Evolutionary conservation across 2,329 filamentous ascomycete genomes (phyloP).

Genomic region (Fusarium avenaceum): DNA sequence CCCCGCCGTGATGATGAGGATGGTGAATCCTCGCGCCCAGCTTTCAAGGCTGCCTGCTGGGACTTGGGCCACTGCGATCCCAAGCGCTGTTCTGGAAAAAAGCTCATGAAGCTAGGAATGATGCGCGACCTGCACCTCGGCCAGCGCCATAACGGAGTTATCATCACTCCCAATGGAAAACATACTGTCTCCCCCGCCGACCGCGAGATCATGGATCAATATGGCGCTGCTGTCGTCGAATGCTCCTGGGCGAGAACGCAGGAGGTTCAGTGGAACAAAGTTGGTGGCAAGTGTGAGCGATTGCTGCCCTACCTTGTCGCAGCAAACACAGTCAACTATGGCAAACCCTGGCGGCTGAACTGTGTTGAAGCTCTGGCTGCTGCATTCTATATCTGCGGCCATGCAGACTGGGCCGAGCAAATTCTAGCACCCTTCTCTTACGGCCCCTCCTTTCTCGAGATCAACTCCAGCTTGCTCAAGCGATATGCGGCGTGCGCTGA

Average conservation of each 20-base stretch:
- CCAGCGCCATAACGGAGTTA: slow-evolving; percentile 90
- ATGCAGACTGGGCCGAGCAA: slow-evolving; percentile 88
- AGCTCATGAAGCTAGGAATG: slow-evolving; percentile 89
- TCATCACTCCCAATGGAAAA: slow-evolving; percentile 96
- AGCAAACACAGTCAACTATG: slow-evolving; percentile 97
- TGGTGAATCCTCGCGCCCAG: slow-evolving; percentile 58
- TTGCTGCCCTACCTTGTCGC: slow-evolving; percentile 94
- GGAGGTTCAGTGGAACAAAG: slow-evolving; percentile 90
- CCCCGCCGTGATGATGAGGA: slow-evolving; percentile 61
- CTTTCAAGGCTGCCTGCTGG: slow-evolving; percentile 97
- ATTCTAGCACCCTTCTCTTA: slow-evolving; percentile 89
- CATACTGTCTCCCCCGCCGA: slow-evolving; percentile 87
- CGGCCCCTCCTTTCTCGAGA: slow-evolving; percentile 87
- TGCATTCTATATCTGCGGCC: slow-evolving; percentile 92
- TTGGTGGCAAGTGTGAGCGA: slow-evolving; percentile 93
- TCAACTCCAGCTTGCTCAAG: slow-evolving; percentile 86
- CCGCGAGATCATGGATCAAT: slow-evolving; percentile 82
- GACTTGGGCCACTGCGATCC: slow-evolving; percentile 98
- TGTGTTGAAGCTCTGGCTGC: slow-evolving; percentile 96
- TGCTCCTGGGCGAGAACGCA: slow-evolving; percentile 95
- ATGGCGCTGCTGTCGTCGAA: slow-evolving; percentile 95
- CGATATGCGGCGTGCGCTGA: slow-evolving; percentile 87
- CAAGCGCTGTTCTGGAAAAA: slow-evolving; percentile 95
- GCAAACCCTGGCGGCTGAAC: slow-evolving; percentile 93
- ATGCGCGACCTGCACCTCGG: slow-evolving; percentile 95